phyloP scores from a whole-genome alignment of 352 stramenopile genomes.

The Globisporangium echinulatum region DNA sequence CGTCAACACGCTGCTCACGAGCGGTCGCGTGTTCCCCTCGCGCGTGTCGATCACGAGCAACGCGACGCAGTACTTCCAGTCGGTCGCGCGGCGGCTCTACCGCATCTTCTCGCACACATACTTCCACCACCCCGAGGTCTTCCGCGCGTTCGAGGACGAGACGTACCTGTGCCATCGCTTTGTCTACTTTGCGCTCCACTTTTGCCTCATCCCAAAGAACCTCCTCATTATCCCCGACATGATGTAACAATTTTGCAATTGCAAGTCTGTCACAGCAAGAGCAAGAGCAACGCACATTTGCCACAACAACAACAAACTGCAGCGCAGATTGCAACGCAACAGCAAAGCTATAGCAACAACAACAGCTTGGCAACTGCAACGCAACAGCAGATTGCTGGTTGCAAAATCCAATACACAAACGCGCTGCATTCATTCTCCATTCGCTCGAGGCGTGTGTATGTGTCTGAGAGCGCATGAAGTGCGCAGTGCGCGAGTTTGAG shows the following conservation, averaged over 20 bases:
- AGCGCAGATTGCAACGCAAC: not conserved
- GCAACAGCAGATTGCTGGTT: no score
- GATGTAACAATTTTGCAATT: constrained; percentile 4
- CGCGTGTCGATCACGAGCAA: constrained; percentile 72
- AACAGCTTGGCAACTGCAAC: no score
- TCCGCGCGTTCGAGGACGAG: constrained; percentile 64
- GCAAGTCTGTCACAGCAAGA: not conserved
- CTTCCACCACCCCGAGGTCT: constrained; percentile 76
- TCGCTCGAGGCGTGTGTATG: not conserved
- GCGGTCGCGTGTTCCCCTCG: constrained; percentile 73
- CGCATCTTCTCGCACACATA: constrained; percentile 84
- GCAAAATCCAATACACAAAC: not conserved
- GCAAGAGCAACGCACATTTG: not conserved
- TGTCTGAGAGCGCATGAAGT: no score
- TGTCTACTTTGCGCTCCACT: constrained; percentile 75
- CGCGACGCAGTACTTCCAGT: constrained; percentile 84
- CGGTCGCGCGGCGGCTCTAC: constrained; percentile 70
- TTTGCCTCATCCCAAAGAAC: constrained; percentile 77
- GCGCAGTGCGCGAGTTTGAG: no score
- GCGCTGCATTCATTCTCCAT: not conserved
- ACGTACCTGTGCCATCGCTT: constrained; percentile 81
- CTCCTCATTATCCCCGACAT: constrained; percentile 82
- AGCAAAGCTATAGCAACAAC: no score
- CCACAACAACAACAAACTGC: no score
- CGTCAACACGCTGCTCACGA: constrained; percentile 79